These are phyloP conservation scores for Auricularia auricula-judae DNA, from an alignment of 768 basidiomycete genomes.

Conservation along the genomic window DNA sequence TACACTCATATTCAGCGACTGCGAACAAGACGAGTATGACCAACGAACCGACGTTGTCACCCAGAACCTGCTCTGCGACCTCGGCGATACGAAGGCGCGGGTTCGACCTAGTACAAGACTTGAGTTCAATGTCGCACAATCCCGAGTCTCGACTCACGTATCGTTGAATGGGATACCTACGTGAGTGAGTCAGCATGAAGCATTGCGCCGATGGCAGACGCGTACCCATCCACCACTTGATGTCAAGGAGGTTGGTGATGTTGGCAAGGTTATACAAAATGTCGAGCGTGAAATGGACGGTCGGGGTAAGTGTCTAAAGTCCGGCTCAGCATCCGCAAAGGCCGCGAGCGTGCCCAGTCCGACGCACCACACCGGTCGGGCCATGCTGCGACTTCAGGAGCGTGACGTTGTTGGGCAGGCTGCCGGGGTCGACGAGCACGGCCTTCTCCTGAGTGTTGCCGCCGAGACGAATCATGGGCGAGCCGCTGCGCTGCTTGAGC, in stretches of 20 bases:
- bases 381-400: constrained; percentile 21
- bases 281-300: constrained; percentile 52
- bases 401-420: constrained; percentile 16
- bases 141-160: constrained; percentile 18
- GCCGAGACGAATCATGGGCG: constrained; percentile 33
- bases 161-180: constrained; percentile 57
- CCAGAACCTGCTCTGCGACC: constrained; percentile 30
- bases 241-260: constrained; percentile 44
- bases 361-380: constrained; percentile 8
- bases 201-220: constrained; percentile 2
- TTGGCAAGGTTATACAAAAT: constrained; percentile 56
- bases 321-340: constrained; percentile 22
- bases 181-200: constrained; percentile 8
- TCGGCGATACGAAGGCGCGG: constrained; percentile 26
- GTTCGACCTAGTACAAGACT: constrained; percentile 15
- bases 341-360: neutral
- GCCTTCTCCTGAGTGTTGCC: constrained; percentile 41
- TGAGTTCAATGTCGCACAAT: no score
- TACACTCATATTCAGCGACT: neutral
- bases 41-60: constrained; percentile 9
- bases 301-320: constrained; percentile 55
- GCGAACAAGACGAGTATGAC: neutral
- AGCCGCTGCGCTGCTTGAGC: constrained; percentile 29
- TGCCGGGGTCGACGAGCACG: constrained; percentile 16
- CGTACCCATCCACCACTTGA: constrained; percentile 54